phyloP scores from a whole-genome alignment of 495 filamentous ascomycete genomes.

The Hypoxylon fuscum region DNA sequence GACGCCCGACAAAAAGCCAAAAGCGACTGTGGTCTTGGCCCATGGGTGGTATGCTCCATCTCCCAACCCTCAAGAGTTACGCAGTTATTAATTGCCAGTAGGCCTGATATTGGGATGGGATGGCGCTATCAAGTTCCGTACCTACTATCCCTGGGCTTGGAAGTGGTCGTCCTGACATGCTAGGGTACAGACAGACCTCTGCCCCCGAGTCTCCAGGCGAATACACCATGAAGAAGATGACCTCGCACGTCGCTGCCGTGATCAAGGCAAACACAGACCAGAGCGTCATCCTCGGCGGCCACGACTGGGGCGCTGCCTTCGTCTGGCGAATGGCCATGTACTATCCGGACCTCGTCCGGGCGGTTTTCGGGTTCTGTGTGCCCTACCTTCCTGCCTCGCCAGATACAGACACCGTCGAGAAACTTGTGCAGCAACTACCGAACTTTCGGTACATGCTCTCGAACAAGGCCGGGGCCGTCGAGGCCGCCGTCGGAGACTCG shows the following conservation, averaged over 20 bases:
- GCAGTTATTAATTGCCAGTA: neutral
- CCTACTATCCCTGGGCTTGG: constrained; percentile 68
- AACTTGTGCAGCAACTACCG: neutral
- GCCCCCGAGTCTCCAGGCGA: constrained; percentile 56
- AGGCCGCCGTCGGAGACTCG: neutral
- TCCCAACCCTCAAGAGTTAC: neutral
- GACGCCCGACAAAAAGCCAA: constrained; percentile 58
- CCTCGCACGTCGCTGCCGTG: constrained; percentile 67
- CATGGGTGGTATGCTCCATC: constrained; percentile 50
- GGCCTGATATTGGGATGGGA: constrained; percentile 69
- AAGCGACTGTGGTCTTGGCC: constrained; percentile 67
- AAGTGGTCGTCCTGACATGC: constrained; percentile 75
- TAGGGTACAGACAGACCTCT: constrained; percentile 78
- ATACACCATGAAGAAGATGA: constrained; percentile 72
- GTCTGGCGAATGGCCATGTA: constrained; percentile 72
- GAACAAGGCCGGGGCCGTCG: neutral
- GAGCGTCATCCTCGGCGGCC: constrained; percentile 71
- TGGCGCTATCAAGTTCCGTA: constrained; percentile 84
- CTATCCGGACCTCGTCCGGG: constrained; percentile 71
- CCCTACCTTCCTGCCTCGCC: neutral
- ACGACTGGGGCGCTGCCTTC: constrained; percentile 76
- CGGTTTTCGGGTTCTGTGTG: constrained; percentile 33
- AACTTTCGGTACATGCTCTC: neutral
- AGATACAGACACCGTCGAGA: neutral
- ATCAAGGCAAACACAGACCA: constrained; percentile 40